phyloP scores from a whole-genome alignment of 352 stramenopile genomes.

The Aphanomyces invadans region DNA sequence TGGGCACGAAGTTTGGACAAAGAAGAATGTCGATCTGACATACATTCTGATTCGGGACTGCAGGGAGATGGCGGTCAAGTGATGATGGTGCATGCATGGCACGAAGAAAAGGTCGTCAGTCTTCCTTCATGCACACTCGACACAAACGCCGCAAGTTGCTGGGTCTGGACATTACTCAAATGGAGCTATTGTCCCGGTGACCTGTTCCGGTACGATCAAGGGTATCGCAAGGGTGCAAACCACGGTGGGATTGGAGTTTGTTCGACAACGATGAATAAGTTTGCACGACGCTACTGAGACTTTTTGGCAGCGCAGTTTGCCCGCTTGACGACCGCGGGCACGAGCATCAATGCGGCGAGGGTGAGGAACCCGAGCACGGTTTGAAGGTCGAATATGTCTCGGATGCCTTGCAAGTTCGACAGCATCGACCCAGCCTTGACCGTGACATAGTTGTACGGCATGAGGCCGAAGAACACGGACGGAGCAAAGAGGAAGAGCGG shows the following conservation, averaged over 20 bases:
- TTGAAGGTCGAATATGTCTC: conserved; percentile 50
- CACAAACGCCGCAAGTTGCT: too few relatives aligned
- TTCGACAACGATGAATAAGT: neutral
- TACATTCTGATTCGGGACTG: too few relatives aligned
- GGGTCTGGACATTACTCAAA: too few relatives aligned
- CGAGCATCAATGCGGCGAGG: conserved; percentile 54
- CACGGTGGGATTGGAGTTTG: neutral
- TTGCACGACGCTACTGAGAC: neutral
- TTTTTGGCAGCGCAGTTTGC: neutral
- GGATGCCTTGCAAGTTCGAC: conserved; percentile 52
- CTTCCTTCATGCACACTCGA: too few relatives aligned
- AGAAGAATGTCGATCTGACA: too few relatives aligned
- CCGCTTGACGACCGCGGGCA: conserved; percentile 56
- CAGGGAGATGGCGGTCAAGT: too few relatives aligned
- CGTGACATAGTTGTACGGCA: conserved; percentile 81
- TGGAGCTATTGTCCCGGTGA: too few relatives aligned
- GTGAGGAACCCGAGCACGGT: conserved; percentile 48
- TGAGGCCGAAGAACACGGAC: conserved; percentile 52
- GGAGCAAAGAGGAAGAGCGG: conserved; percentile 57
- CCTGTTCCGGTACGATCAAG: too few relatives aligned
- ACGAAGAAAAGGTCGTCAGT: too few relatives aligned
- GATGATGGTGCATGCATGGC: too few relatives aligned
- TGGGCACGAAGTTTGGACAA: neutral
- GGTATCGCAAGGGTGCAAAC: too few relatives aligned
- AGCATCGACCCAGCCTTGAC: conserved; percentile 71